Conservation (phyloP, 148 eudicot species). For the Rhododendron vialii region DNA sequence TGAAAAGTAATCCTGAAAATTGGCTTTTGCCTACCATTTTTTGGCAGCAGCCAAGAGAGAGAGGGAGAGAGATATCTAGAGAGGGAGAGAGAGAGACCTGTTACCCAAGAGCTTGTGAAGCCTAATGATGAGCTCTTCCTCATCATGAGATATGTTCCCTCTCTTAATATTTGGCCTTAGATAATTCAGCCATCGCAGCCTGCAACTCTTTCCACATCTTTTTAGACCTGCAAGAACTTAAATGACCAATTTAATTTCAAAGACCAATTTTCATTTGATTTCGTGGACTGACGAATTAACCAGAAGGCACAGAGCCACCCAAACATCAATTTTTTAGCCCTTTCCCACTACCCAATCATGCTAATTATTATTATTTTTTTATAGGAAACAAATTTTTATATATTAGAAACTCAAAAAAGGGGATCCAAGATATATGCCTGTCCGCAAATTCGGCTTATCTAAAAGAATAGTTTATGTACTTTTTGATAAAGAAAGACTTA, state of each 20-base stretch:
- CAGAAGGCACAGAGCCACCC: not conserved
- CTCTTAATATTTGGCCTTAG: not conserved
- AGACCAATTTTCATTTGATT: not conserved
- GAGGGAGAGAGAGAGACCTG: not conserved
- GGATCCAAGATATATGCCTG: no score
- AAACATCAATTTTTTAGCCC: not conserved
- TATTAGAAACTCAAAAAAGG: no score
- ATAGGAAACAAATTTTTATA: no score
- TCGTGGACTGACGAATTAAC: not conserved
- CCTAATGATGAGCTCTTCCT: not conserved
- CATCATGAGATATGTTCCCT: not conserved
- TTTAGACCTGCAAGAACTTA: not conserved
- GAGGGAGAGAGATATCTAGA: not conserved
- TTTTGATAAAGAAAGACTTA: no score
- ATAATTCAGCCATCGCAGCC: slow-evolving; percentile 6
- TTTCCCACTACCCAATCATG: not conserved
- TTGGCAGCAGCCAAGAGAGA: no score
- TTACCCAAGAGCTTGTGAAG: slow-evolving; percentile 5
- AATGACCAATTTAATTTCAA: not conserved
- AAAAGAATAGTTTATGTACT: no score
- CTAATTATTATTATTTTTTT: no score
- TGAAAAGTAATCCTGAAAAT: not conserved
- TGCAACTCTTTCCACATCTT: slow-evolving; percentile 11
- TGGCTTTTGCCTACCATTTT: not conserved
- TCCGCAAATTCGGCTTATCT: no score